Percentiles rank a stretch among this genome's conserved stretches.
Conservation (phyloP, 495 filamentous ascomycete species). For the Tricharina praecox region DNA sequence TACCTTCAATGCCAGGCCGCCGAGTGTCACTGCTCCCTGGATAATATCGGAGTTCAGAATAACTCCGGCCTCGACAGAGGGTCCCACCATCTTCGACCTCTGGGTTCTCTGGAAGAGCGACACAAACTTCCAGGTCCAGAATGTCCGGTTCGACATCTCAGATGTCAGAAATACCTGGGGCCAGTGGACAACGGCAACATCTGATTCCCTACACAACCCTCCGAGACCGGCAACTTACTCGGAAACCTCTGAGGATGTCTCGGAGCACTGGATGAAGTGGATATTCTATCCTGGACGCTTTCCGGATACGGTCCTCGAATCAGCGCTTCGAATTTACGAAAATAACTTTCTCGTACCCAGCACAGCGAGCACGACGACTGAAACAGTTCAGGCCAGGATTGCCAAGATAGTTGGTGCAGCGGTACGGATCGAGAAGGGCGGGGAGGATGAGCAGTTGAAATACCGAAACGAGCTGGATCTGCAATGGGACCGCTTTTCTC, state of each 20-base stretch:
- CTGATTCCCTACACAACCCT: constrained; percentile 42
- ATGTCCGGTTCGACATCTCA: constrained; percentile 40
- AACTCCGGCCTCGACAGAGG: constrained; percentile 29
- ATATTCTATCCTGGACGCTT: constrained; percentile 72
- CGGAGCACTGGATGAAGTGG: constrained; percentile 52
- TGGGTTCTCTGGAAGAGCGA: constrained; percentile 87
- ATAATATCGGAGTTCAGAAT: constrained; percentile 71
- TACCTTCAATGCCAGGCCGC: constrained; percentile 48
- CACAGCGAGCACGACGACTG: constrained; percentile 9
- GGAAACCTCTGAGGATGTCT: constrained; percentile 38
- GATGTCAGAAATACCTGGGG: constrained; percentile 43
- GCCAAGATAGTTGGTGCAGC: constrained; percentile 18
- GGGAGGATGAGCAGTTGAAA: constrained; percentile 54
- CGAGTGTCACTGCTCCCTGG: constrained; percentile 64
- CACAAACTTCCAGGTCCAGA: constrained; percentile 55
- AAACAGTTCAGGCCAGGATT: constrained; percentile 19
- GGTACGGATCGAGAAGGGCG: constrained; percentile 27
- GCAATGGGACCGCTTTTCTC: constrained; percentile 82
- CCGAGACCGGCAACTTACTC: constrained; percentile 43
- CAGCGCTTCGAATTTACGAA: constrained; percentile 31
- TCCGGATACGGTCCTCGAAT: constrained; percentile 58
- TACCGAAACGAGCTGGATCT: constrained; percentile 53
- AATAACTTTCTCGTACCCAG: constrained; percentile 8
- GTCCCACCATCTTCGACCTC: constrained; percentile 37
- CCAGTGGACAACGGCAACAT: constrained; percentile 55